Evolutionary conservation across 1,284 basidiomycete species (phyloP).

Genomic region (Pseudozyma sp.): DNA sequence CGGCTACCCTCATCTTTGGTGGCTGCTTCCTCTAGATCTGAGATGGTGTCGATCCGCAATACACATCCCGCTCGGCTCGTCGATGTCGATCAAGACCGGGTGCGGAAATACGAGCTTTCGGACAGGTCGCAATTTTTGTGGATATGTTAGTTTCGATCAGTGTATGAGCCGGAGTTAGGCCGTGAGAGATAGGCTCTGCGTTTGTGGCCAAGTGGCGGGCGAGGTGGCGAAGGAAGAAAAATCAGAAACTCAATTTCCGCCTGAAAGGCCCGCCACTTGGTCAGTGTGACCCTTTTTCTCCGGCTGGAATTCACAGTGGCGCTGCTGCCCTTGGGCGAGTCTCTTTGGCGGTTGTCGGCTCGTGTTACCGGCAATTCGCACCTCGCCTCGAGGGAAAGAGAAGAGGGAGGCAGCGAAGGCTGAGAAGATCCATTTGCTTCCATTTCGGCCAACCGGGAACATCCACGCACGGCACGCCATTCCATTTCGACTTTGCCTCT

Average conservation of each 20-base stretch:
- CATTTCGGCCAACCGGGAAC: constrained; percentile 7
- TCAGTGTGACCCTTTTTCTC: background rate
- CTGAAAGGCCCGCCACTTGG: background rate
- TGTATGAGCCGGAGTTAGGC: constrained; percentile 2
- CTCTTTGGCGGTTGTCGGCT: background rate
- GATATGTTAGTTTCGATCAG: constrained; percentile 12
- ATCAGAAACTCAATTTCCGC: background rate
- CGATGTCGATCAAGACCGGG: too few relatives aligned
- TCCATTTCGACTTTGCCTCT: background rate
- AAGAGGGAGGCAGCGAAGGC: background rate
- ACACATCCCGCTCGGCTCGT: too few relatives aligned
- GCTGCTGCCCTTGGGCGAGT: background rate
- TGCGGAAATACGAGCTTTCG: background rate
- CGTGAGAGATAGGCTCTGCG: background rate
- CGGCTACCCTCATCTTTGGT: too few relatives aligned
- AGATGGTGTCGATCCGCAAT: too few relatives aligned
- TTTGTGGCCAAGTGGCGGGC: background rate
- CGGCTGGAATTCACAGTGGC: background rate
- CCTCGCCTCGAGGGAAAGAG: background rate
- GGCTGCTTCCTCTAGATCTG: too few relatives aligned
- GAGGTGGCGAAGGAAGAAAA: too few relatives aligned
- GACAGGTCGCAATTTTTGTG: background rate
- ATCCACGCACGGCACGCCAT: constrained; percentile 13
- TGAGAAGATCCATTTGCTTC: constrained; percentile 43
- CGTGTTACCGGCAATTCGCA: constrained; percentile 1